Conservation (phyloP, 192 early-diverging fungal species). For the Podila horticola region DNA sequence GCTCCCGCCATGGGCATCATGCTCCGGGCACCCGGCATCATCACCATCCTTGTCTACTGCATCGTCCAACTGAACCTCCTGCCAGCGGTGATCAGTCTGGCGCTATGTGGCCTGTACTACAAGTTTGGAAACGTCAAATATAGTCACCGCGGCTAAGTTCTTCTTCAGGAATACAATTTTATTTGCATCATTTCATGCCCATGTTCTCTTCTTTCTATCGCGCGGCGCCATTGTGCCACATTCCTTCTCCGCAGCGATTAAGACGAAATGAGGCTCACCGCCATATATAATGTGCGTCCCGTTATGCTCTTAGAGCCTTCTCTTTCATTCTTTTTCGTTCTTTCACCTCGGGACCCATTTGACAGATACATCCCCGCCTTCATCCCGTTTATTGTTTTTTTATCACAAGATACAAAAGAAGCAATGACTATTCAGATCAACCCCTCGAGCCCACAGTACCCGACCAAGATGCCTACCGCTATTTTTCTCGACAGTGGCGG, state of each 20-base stretch:
- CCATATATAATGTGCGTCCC: neutral
- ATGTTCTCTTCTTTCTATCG: too few species aligned
- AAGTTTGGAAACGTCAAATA: conserved; percentile 57
- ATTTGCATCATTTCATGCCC: too few species aligned
- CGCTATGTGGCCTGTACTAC: conserved; percentile 55
- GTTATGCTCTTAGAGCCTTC: neutral
- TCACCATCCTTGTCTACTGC: conserved; percentile 76
- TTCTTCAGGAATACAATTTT: neutral
- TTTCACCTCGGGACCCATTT: neutral
- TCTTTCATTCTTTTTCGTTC: neutral
- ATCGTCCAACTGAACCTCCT: conserved; percentile 61
- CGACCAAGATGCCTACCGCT: conserved; percentile 37
- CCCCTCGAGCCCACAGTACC: neutral
- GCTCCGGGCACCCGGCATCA: conserved; percentile 74
- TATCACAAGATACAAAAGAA: neutral
- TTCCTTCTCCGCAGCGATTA: too few species aligned
- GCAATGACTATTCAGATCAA: conserved; percentile 9
- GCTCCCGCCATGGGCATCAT: conserved; percentile 77
- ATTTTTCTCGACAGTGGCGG: conserved; percentile 46
- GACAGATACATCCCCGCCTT: neutral
- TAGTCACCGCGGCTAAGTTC: neutral
- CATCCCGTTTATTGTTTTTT: neutral
- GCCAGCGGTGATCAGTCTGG: conserved; percentile 55
- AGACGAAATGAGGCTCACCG: neutral
- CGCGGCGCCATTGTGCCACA: too few species aligned